Evolutionary conservation across 768 basidiomycete genomes (phyloP).

Genomic region (Coprinopsis sp.): DNA sequence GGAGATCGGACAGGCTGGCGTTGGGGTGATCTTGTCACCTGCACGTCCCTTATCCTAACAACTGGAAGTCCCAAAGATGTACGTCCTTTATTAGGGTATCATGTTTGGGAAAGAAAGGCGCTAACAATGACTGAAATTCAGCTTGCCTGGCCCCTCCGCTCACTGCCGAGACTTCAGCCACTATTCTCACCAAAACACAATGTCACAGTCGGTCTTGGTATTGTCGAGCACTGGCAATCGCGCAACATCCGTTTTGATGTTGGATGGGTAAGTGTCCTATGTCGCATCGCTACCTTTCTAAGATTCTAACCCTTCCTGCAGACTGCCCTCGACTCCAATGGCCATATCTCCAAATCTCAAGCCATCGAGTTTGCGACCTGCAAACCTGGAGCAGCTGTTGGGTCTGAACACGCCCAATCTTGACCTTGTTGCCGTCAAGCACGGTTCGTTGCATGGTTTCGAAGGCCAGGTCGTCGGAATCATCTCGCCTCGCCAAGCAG

Average conservation of each 20-base stretch:
- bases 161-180: constrained; percentile 47
- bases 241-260: constrained; percentile 71
- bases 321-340: constrained; percentile 28
- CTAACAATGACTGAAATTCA: constrained; percentile 11
- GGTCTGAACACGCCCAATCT: constrained; percentile 30
- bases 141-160: constrained; percentile 41
- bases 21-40: constrained; percentile 69
- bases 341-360: constrained; percentile 25
- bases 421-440: constrained; percentile 35
- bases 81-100: constrained; percentile 15
- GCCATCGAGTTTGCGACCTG: constrained; percentile 36
- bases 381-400: constrained; percentile 40
- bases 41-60: constrained; percentile 61
- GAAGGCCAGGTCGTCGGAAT: constrained; percentile 37
- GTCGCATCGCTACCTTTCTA: not conserved
- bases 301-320: constrained; percentile 8
- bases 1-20: constrained; percentile 58
- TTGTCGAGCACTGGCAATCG: constrained; percentile 50
- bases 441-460: constrained; percentile 34
- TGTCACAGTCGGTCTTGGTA: constrained; percentile 65
- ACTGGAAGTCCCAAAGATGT: constrained; percentile 68
- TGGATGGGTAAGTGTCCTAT: constrained; percentile 56
- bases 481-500: constrained; percentile 29
- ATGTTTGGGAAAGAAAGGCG: not conserved
- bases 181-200: constrained; percentile 54